phyloP scores from a whole-genome alignment of 169 alveolate species.

The Plasmodium cynomolgi region DNA sequence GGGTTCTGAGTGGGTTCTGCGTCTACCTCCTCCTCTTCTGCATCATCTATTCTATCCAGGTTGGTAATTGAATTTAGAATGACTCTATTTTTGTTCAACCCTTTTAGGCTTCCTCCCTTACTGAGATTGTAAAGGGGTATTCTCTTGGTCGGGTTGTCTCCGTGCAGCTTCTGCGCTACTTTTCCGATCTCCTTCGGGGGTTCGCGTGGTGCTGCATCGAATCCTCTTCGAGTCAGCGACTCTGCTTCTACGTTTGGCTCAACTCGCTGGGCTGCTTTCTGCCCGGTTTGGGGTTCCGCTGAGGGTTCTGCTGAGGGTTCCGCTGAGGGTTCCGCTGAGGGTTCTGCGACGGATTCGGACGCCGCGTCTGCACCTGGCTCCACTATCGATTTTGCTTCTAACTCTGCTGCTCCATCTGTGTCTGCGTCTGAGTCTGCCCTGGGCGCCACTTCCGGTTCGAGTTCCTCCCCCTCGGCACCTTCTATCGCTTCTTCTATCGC shows the following conservation, averaged over 20 bases:
- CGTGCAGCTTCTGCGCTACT: background rate
- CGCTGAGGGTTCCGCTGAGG: background rate
- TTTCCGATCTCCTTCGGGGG: background rate
- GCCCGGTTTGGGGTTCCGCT: no score
- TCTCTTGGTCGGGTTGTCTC: background rate
- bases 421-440: background rate
- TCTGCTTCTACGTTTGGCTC: background rate
- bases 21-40: background rate
- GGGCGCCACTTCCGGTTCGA: background rate
- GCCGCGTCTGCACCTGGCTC: background rate
- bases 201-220: background rate
- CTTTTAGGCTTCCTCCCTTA: background rate
- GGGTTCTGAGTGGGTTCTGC: background rate
- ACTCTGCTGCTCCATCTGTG: background rate
- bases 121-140: background rate
- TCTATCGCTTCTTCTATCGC: background rate
- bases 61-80: conserved; percentile 24
- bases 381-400: background rate
- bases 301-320: background rate
- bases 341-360: background rate
- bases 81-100: background rate
- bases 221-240: background rate
- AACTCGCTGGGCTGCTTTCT: background rate
- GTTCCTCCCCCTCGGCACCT: background rate
- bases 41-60: conserved; percentile 1